Evolutionary conservation across 2,329 filamentous ascomycete genomes (phyloP), one percentile per base, ranked within the genome.

Genomic region (Aspergillus sp.): DNA sequence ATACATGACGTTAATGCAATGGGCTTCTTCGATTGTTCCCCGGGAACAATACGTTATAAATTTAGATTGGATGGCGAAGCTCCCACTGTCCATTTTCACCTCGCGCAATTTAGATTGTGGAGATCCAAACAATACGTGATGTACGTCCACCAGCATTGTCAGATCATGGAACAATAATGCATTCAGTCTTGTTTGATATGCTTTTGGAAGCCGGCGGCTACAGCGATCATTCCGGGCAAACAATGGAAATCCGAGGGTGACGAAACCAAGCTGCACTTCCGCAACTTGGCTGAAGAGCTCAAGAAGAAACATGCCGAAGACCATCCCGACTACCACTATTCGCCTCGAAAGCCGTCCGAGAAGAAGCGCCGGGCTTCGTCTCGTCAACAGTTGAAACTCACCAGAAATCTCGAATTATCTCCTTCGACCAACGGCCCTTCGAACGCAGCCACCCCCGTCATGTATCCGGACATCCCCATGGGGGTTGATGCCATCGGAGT

Each of bases 271-370:
- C 63, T 64, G 16, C 58, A 68, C 32, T 78, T 68, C 62, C 73
- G 69, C 52, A 58, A 55, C 20, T 60, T 72, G 41, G 72, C 76
- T 5, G 69, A 73, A 14, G 62, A 71, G 13, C 59, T 68, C 31
- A 76, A 77, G 58, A 57, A 53, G 23, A 65, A 74, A 54, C 76
- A 78, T 53, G 60, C 67, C 7, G 56, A 65, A 41, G 63, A 71
- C 14, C 65, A 77, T 58, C 75, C 76, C 5, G 65, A 72, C 44
- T 78, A 78, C 59, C 71, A 76, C 45, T 78, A 78, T 56, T 69
- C 75, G 49, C 75, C 76, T 49, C 73, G 76, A 56, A 76, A 76
- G 63, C 70, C 74, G 29, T 72, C 63, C 21, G 71, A 78, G 62
- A 76, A 73, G 62, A 78, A 77, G 64, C 71, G 73, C 50, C 71